phyloP scores from a whole-genome alignment of 176 grass and related monocot genomes.

The Bromus sterilis region DNA sequence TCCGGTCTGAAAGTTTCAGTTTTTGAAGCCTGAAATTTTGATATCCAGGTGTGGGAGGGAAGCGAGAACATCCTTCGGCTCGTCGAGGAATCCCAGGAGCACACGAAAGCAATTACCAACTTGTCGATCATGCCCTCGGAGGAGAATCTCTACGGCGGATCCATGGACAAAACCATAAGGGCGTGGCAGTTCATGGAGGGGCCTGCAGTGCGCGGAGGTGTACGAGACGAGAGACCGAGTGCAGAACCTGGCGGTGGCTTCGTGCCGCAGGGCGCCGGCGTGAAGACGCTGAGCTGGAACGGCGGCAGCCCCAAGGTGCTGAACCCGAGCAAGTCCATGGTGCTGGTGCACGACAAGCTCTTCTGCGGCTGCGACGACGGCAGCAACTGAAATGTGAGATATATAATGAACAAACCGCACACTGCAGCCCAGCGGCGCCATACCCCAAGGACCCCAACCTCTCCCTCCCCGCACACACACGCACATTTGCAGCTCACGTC shows the following conservation, averaged over 20 bases:
- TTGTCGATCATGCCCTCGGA: slow-evolving; percentile 30
- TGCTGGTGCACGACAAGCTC: slow-evolving; percentile 54
- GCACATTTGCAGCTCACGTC: too few species aligned
- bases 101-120: slow-evolving; percentile 52
- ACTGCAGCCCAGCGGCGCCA: too few species aligned
- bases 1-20: too few species aligned
- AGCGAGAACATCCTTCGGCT: slow-evolving; percentile 42
- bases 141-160: slow-evolving; percentile 53
- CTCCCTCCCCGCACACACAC: too few species aligned
- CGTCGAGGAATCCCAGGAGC: slow-evolving; percentile 39
- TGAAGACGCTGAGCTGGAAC: slow-evolving; percentile 58
- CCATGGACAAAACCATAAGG: slow-evolving; percentile 51
- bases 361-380: slow-evolving; percentile 59
- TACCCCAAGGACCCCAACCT: too few species aligned
- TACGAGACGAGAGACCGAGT: slow-evolving; percentile 44
- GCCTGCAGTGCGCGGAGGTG: slow-evolving; percentile 36
- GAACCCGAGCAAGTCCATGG: slow-evolving; percentile 51
- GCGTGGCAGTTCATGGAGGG: slow-evolving; percentile 56
- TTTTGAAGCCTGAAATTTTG: background rate
- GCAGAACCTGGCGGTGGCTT: slow-evolving; percentile 45
- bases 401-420: too few species aligned
- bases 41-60: slow-evolving; percentile 49
- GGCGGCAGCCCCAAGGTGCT: slow-evolving; percentile 45
- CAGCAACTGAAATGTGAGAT: too few species aligned
- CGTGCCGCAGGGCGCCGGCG: slow-evolving; percentile 43